Percentiles rank a stretch among this genome's conserved stretches.
phyloP scores from a whole-genome alignment of 2,329 filamentous ascomycete genomes.

The Botrytis byssoidea region DNA sequence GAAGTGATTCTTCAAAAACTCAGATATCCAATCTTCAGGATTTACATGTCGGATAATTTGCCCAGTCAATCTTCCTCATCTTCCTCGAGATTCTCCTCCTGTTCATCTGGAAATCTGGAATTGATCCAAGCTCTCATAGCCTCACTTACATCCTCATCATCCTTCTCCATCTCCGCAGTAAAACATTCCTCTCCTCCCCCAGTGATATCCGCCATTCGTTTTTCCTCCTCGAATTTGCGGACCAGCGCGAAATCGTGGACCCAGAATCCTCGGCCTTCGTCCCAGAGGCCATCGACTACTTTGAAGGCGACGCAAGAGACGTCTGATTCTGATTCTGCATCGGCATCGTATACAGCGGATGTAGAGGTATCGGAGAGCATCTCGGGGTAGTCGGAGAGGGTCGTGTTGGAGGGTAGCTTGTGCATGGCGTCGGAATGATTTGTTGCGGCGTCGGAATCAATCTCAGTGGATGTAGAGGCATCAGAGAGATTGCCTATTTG shows the following conservation, averaged over 20 bases:
- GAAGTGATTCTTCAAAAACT: background rate
- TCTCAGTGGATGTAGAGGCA: background rate
- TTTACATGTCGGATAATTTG: background rate
- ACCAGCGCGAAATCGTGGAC: background rate
- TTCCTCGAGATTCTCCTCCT: fast-evolving
- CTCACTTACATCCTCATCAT: background rate
- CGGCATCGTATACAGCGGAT: too few species aligned
- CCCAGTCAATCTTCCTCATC: background rate
- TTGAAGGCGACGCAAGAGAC: too few species aligned
- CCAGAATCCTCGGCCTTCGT: background rate
- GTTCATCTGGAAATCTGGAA: background rate
- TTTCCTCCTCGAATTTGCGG: background rate
- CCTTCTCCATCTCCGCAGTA: background rate
- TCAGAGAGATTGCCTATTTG: background rate
- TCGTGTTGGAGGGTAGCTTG: too few species aligned
- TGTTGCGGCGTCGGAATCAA: too few species aligned
- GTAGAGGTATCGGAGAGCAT: too few species aligned
- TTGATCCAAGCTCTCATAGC: background rate
- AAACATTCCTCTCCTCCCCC: background rate
- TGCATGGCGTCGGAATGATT: too few species aligned
- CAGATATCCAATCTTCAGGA: too few species aligned
- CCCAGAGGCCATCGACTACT: background rate
- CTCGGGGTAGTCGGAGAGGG: too few species aligned
- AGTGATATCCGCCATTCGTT: background rate
- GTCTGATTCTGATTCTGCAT: too few species aligned